These are phyloP conservation scores for Fusarium keratoplasticum DNA, from an alignment of 2,329 filamentous ascomycete species.

Conservation along the genomic window DNA sequence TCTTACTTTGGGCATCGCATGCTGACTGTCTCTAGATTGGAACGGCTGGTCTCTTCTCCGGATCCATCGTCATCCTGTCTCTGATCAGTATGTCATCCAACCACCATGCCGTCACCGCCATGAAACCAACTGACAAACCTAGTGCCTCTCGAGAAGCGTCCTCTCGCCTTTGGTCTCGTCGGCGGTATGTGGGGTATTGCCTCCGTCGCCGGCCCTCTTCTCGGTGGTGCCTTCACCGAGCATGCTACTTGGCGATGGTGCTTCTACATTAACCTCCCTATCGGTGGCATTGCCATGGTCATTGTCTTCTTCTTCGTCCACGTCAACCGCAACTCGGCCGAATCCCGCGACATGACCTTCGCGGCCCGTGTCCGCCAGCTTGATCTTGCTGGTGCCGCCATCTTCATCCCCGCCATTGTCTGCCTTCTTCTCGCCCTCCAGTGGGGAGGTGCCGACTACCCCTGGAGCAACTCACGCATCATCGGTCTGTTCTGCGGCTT, in stretches of 20 bases:
- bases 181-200: conserved; percentile 69
- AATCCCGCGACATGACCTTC: conserved; percentile 49
- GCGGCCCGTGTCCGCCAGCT: conserved; percentile 56
- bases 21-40: conserved; percentile 52
- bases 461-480: conserved; percentile 62
- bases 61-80: conserved; percentile 60
- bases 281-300: conserved; percentile 59
- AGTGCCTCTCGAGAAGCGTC: conserved; percentile 66
- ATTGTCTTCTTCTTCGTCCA: conserved; percentile 61
- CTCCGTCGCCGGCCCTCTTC: conserved; percentile 61
- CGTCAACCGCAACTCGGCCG: conserved; percentile 51
- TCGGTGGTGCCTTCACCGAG: conserved; percentile 63
- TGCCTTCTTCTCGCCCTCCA: conserved; percentile 67
- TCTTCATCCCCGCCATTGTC: conserved; percentile 64
- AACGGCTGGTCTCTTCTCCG: conserved; percentile 63
- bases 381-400: conserved; percentile 61
- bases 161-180: conserved; percentile 65
- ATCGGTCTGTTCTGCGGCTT: conserved; percentile 64
- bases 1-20: not conserved
- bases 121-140: not conserved
- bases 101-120: not conserved
- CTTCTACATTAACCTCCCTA: conserved; percentile 61
- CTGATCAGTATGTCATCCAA: conserved; percentile 51
- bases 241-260: conserved; percentile 65
- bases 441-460: conserved; percentile 64